phyloP scores from a whole-genome alignment of 495 filamentous ascomycete species.

The Penicillium canescens region DNA sequence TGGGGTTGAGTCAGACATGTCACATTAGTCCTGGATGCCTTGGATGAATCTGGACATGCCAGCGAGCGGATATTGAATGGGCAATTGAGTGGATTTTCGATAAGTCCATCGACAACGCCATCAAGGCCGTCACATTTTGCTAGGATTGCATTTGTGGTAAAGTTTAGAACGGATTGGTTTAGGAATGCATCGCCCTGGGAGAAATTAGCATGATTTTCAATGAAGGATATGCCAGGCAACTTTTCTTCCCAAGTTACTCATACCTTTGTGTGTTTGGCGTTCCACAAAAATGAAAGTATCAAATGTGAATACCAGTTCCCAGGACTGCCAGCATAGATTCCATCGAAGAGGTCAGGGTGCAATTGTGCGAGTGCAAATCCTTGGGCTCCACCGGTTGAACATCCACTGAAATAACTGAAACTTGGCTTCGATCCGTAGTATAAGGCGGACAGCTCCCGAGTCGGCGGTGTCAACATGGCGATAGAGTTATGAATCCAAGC shows the following conservation, averaged over 20 bases:
- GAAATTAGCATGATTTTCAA: neutral
- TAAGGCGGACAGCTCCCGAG: conserved; percentile 22
- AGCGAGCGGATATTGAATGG: conserved; percentile 35
- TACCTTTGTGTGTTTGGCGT: conserved; percentile 16
- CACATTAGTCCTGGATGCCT: neutral
- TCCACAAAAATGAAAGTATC: conserved; percentile 43
- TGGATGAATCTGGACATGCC: conserved; percentile 20
- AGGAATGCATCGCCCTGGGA: conserved; percentile 15
- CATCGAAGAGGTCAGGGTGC: conserved; percentile 42
- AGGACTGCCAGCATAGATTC: conserved; percentile 40
- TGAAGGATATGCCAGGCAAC: neutral
- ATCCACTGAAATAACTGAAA: conserved; percentile 41
- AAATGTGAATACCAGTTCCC: conserved; percentile 47
- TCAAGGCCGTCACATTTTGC: conserved; percentile 38
- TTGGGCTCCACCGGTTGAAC: conserved; percentile 48
- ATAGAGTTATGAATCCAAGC: conserved; percentile 49
- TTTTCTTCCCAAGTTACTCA: neutral
- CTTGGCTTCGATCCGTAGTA: conserved; percentile 32
- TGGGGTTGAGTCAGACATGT: conserved; percentile 7
- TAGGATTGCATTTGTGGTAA: conserved; percentile 33
- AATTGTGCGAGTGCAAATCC: conserved; percentile 46
- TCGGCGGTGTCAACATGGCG: conserved; percentile 32
- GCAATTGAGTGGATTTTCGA: conserved; percentile 41
- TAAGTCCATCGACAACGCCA: conserved; percentile 36
- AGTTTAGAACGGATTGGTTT: conserved; percentile 30